Base-by-base conservation (phyloP, 768 basidiomycete genomes). In the Hysterangium stoloniferum region DNA sequence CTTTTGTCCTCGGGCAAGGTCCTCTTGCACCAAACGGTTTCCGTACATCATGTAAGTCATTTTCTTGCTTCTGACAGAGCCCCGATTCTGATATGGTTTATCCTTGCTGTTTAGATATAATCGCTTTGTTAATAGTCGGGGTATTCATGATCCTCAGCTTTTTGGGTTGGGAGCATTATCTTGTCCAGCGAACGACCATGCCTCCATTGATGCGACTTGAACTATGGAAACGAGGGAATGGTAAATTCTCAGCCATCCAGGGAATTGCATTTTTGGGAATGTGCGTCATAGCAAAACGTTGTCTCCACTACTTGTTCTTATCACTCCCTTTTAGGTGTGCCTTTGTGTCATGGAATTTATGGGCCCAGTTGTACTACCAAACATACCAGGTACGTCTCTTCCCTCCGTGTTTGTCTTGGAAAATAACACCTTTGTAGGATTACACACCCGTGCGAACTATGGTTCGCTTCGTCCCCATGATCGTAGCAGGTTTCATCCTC, bases 1-100 rank as follows among this genome's bases (percentile, higher is more conserved):
- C 83, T 6, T 91, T 89, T 57, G 80, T 82, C 0, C 73, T 93
- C 3, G 78, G 81, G 42, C 77, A 86, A 55, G 86, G 79, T 5
- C 72, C 72, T n/a, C 65, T 71, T 15, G 82, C 79, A 3, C 69
- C 75, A 0, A 40, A 77, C 4, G 75, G 77, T 7, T 90, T 85
- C 85, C 66, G 62, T 8, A 82, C 82, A 4, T 56, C 68, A 4
- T 78, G 79, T 81, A 55, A 52, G 77, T 59, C 44, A 12, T 4
- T 45, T 17, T 25, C 28, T 31, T 36, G 4, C n/a, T 20, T 22
- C 22, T 31, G 20, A n/a, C n/a, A n/a, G n/a, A n/a, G n/a, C n/a
- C n/a, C n/a, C n/a, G 32, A 8, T 13, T 27, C 37, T n/a, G 22
- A 20, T 36, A 33, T 4, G 20, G 12, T 29, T 25, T 22, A 15